Conservation (phyloP, 2,329 filamentous ascomycete genomes). For the Cercospora beticola region DNA sequence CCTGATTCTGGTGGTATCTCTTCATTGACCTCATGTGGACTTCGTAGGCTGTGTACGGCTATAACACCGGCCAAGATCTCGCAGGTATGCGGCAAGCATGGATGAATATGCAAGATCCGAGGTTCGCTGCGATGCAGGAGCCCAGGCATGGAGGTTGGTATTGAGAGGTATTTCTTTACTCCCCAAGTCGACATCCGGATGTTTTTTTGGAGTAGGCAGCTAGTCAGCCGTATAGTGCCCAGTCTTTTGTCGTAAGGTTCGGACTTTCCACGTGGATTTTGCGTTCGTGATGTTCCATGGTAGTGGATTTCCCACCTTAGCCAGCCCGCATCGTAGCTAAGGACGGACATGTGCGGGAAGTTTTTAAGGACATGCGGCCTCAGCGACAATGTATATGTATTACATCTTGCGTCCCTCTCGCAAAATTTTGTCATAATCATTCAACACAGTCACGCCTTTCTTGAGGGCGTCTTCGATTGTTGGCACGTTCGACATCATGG, state of each 20-base stretch:
- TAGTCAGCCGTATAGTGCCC: not conserved
- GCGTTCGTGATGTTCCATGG: not conserved
- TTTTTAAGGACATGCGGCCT: not conserved
- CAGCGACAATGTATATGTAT: not conserved
- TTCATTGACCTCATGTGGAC: no score
- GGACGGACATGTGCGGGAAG: not conserved
- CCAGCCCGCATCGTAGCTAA: not conserved
- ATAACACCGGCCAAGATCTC: not conserved
- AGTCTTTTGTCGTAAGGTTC: not conserved
- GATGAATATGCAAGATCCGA: slow-evolving; percentile 8
- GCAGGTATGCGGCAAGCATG: not conserved
- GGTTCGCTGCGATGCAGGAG: not conserved
- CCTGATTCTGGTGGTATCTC: no score
- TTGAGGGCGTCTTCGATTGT: not conserved
- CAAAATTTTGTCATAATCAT: not conserved
- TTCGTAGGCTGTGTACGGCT: not conserved
- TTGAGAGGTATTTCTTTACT: not conserved
- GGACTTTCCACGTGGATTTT: not conserved
- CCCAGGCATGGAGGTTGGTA: not conserved
- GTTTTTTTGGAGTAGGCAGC: not conserved
- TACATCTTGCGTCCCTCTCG: not conserved
- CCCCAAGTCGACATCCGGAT: not conserved
- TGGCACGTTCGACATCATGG: not conserved
- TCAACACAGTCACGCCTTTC: not conserved
- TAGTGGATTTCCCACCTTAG: not conserved